Base-by-base conservation (phyloP, 257 asterid genomes). In the Scutellaria minor region DNA sequence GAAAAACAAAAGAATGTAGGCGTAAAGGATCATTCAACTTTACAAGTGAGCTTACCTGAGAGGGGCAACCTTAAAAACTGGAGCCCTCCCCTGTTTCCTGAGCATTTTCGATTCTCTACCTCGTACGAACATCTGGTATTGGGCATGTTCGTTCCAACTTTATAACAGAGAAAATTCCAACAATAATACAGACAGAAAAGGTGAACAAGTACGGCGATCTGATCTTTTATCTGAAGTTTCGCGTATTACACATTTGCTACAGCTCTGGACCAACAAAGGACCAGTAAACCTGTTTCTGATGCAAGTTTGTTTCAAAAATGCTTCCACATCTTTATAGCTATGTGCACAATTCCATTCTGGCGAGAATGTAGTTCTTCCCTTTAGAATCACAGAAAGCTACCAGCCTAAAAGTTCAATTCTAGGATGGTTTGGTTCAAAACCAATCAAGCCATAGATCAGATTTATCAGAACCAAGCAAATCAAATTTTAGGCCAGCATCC, bases 11-110 rank as follows among this genome's bases (percentile, higher is more conserved):
- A 71, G 40, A 47, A 35, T 20, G 53, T 45, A 62, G 59, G 65
- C 14, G 65, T 14, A 15, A 12, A 48, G 46, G 64, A 40, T 18
- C 10, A 45, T 66, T 68, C 22, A 40, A 5, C 35, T 35, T 18
- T 27, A 72, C 50, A 59, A 58, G 41, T 5, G 5, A 18, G 68
- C 40, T 27, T 48, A 42, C 63, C 57, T 52, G 69, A 48, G 59
- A 56, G 79, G 70, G 75, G 79, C 24, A 51, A 57, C 70, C 66
- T 58, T 48, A 54, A 69, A 76, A 75, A 73, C 67, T 53, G 77
- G 72, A 18, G 40, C 77, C 66, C 66, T 40, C 64, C 62, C 40
- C 12, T n/a, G 24, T 4, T 15, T 35, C 57, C 4, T 44, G 50
- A 58, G 61, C 71, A 1, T 58, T 51, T 31, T 67, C 66, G 70